These are phyloP conservation scores for Pyracantha coccinea DNA, from an alignment of 331 rosid species.

Conservation along the genomic window DNA sequence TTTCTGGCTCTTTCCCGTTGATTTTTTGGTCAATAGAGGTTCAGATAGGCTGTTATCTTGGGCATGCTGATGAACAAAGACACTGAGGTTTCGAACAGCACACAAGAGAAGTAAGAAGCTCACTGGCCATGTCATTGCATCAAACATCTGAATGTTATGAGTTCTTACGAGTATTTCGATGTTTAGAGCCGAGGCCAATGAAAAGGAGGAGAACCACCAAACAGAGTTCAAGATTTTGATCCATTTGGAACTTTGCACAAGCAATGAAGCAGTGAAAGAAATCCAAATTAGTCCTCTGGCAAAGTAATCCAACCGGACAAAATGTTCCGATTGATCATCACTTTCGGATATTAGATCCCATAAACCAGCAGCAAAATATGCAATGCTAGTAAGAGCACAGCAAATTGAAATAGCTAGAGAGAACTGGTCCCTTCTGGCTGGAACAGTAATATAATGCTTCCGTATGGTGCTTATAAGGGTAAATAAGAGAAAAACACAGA, in stretches of 20 bases:
- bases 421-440: slow-evolving; percentile 15
- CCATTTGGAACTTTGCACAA: slow-evolving; percentile 37
- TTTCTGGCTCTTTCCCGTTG: slow-evolving; percentile 9
- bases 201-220: slow-evolving; percentile 54
- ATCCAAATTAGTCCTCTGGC: slow-evolving; percentile 34
- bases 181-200: slow-evolving; percentile 35
- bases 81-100: slow-evolving; percentile 32
- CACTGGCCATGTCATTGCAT: slow-evolving; percentile 34
- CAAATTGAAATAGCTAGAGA: slow-evolving; percentile 28
- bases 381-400: slow-evolving; percentile 35
- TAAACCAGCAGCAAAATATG: slow-evolving; percentile 29
- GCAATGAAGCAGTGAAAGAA: slow-evolving; percentile 35
- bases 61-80: not conserved
- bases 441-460: slow-evolving; percentile 1
- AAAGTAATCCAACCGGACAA: slow-evolving; percentile 20
- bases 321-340: not conserved
- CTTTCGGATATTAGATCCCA: slow-evolving; percentile 14
- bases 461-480: slow-evolving; percentile 16
- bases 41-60: slow-evolving; percentile 28
- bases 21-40: slow-evolving; percentile 32
- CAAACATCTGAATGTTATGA: slow-evolving; percentile 24
- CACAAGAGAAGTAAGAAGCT: slow-evolving; percentile 40
- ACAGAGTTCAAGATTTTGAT: slow-evolving; percentile 22
- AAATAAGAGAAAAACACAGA: slow-evolving; percentile 16
- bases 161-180: slow-evolving; percentile 26